Evolutionary conservation across 2,329 filamentous ascomycete species (phyloP).

Genomic region (Diaporthe ilicicola): DNA sequence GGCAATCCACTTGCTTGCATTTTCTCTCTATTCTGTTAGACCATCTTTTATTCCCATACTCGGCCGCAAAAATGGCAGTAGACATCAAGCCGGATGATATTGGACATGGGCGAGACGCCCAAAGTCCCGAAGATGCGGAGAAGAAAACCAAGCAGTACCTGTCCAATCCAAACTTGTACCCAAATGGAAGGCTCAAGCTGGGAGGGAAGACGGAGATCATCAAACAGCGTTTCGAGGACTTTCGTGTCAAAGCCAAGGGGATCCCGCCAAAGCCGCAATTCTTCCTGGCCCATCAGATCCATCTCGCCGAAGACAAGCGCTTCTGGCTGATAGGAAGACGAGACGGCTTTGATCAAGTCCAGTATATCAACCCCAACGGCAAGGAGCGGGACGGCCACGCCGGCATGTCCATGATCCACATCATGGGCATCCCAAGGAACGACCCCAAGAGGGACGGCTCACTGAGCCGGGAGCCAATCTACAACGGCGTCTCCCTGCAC

Average conservation of each 20-base stretch:
- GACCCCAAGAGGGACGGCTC: slow-evolving; percentile 1
- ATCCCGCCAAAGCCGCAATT: background rate
- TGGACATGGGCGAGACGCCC: background rate
- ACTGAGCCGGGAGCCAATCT: slow-evolving; percentile 8
- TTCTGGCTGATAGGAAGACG: slow-evolving; percentile 17
- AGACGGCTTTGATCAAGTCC: slow-evolving; percentile 8
- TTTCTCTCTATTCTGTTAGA: background rate
- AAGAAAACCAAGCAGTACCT: slow-evolving; percentile 2
- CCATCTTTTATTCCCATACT: background rate
- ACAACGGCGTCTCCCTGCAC: slow-evolving; percentile 11
- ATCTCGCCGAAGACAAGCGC: slow-evolving; percentile 9
- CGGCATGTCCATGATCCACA: slow-evolving; percentile 16
- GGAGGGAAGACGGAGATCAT: background rate
- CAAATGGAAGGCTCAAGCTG: slow-evolving; percentile 16
- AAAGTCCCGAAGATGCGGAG: slow-evolving; percentile 19
- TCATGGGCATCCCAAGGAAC: slow-evolving; percentile 11
- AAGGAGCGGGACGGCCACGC: background rate
- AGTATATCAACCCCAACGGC: slow-evolving; percentile 9
- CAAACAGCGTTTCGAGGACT: slow-evolving; percentile 12
- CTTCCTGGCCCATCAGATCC: slow-evolving; percentile 16
- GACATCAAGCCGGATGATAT: slow-evolving; percentile 13
- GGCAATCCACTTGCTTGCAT: background rate
- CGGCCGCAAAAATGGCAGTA: background rate
- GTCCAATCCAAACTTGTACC: slow-evolving; percentile 2
- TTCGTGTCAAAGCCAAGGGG: slow-evolving; percentile 3